Evolutionary conservation across 2,329 filamentous ascomycete genomes (phyloP), one percentile per base, ranked within the genome.

Genomic region (Cladophialophora psammophila): DNA sequence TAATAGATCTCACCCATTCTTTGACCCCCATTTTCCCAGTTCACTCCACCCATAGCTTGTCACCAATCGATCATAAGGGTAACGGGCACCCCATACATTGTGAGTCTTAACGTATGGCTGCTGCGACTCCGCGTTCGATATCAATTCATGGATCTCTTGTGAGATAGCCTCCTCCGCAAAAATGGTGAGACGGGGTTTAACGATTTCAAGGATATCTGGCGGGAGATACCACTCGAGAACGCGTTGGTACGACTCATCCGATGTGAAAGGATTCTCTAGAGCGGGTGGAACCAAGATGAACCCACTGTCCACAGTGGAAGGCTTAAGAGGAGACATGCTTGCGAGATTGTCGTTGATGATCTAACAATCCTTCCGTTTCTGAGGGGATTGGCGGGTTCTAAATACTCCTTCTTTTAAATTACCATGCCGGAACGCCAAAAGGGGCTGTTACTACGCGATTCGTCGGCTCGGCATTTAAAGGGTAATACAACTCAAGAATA

Each of bases 131-230:
- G 74, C 74, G 45, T 75, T 71, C 12, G 66, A 69, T 58, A 74
- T 75, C 32, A 66, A 67, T 56, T 53, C 60, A 57, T 73, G 70
- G 31, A 78, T 68, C 56, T 69, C 69, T 10, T 72, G 67, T 2
- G 76, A 78, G 35, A 78, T 68, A 13, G 76, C 76, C 62, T 78
- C 76, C 3, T 68, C 74, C 34, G 75, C 77, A 40, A 78, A 71
- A 45, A 72, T 69, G 2, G 45, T 68, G 12, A 78, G 68, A 7
- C 73, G 70, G 2, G 70, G 59, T 40, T 74, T 71, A 18, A 90
- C 76, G 78, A 83, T 86, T 69, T 82, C 75, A 53, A 90, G 83
- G n/a, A 88, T 78, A 54, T 82, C 75, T 20, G 84, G 81, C 0
- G 84, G 82, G 15, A 75, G 69, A 61, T 74, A 68, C 71, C 69